Evolutionary conservation across 2,329 filamentous ascomycete genomes (phyloP), one percentile per base, ranked within the genome.

Genomic region (Leptographium lundbergii): DNA sequence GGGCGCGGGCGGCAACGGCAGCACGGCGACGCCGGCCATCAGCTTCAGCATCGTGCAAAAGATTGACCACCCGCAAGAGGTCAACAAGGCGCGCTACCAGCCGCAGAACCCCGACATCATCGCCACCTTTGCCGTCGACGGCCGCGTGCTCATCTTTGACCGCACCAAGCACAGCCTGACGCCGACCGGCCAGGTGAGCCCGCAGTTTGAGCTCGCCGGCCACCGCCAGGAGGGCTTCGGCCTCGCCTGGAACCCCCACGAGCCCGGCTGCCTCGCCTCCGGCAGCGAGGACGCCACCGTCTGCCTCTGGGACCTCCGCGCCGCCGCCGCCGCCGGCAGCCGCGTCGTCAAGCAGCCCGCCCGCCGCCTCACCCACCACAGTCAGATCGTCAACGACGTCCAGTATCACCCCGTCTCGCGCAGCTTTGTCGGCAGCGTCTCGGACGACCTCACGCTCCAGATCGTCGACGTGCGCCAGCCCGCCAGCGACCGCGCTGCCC

Each of bases 71-170:
- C 91, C 91, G 19, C 89, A 89, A 63, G 94, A 99, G 72, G 91
- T 99, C 70, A 99, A 99, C 80, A 99, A 97, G 77, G 95, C 94
- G 19, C 86, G 94, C 65, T 97, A 97, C 70, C 91, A 96, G 73
- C 94, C 94, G 14, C 92, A 97, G 71, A 99, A 99, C 69, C 91
- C 92, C 6, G 91, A 99, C 68, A 85, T 99, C 60, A 95, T 99
- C 67, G 94, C 94, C 3, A 96, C 94, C 0, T 86, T 96, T 74
- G 91, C 89, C 64, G 84, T 89, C 9, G 89, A 96, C 70, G 88
- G 89, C 63, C 87, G 85, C 65, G 88, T 96, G 50, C 84, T 97
- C 70, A 85, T 99, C 65, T 99, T 95, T 75, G 94, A 99, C 75
- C 86, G 92, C 65, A 95, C 92, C 57, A 97, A 96, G 79, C 92